Conservation (phyloP, 352 stramenopile genomes). For the Globisporangium heterothallicum region DNA sequence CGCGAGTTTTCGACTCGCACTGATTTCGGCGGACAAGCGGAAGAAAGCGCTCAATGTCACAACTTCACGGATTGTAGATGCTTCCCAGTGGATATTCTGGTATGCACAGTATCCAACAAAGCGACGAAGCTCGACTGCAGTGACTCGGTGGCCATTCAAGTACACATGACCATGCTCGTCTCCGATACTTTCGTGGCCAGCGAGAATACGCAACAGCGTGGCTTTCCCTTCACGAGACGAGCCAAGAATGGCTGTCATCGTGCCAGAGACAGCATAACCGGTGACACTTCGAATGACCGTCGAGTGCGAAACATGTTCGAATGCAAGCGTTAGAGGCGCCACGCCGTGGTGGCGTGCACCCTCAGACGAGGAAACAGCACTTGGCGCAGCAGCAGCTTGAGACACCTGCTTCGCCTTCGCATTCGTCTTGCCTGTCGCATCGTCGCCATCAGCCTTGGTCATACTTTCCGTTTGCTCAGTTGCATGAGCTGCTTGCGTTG, state of each 20-base stretch:
- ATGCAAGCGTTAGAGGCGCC: conserved; percentile 14
- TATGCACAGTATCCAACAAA: conserved; percentile 35
- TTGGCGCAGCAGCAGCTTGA: conserved; percentile 2
- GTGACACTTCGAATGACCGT: conserved; percentile 43
- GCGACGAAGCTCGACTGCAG: conserved; percentile 14
- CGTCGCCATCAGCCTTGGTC: neutral
- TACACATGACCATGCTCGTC: conserved; percentile 38
- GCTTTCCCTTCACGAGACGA: conserved; percentile 70
- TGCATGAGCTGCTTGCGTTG: neutral
- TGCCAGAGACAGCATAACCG: conserved; percentile 30
- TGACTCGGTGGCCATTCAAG: conserved; percentile 25
- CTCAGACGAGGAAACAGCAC: neutral
- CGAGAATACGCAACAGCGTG: conserved; percentile 38
- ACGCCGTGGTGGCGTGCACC: neutral
- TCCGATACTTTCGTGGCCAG: conserved; percentile 72
- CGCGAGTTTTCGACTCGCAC: conserved; percentile 1
- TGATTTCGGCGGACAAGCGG: conserved; percentile 16
- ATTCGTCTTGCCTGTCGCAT: neutral
- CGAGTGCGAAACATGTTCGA: conserved; percentile 20
- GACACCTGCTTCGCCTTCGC: neutral
- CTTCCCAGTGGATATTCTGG: conserved; percentile 38
- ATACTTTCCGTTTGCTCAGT: neutral
- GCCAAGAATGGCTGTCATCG: conserved; percentile 40
- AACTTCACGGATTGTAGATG: conserved; percentile 50
- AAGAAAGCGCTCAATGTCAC: conserved; percentile 75